Conservation (phyloP, 169 alveolate species). For the Plasmodium adleri region DNA sequence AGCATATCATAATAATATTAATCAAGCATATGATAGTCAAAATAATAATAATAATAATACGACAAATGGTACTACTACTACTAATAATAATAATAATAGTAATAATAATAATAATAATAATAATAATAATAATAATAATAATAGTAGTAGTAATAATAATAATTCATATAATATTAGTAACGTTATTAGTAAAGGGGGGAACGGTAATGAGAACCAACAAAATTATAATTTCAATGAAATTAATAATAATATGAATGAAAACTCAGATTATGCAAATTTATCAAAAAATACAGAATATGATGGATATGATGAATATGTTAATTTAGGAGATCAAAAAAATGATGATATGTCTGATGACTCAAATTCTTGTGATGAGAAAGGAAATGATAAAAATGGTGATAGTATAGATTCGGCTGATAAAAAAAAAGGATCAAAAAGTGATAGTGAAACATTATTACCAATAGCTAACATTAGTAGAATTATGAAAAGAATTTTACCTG, state of each 20-base stretch:
- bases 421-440: slow-evolving; percentile 21
- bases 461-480: slow-evolving; percentile 96
- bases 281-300: slow-evolving; percentile 6
- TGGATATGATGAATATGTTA: slow-evolving; percentile 22
- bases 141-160: not conserved
- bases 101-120: not conserved
- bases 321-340: slow-evolving; percentile 24
- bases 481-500: slow-evolving; percentile 95
- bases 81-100: not conserved
- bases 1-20: not conserved
- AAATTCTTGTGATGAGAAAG: slow-evolving; percentile 36
- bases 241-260: slow-evolving; percentile 5
- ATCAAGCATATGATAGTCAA: not conserved
- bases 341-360: slow-evolving; percentile 39
- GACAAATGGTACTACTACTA: not conserved
- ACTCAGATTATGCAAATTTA: slow-evolving; percentile 6
- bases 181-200: not conserved
- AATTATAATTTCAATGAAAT: not conserved
- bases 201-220: not conserved
- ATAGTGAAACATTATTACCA: slow-evolving; percentile 87
- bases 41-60: slow-evolving; percentile 6
- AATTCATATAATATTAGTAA: not conserved
- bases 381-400: slow-evolving; percentile 8
- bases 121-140: not conserved
- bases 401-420: slow-evolving; percentile 21